Evolutionary conservation across 805 yeast genomes (phyloP).

Genomic region (Candida nonsorbophila): DNA sequence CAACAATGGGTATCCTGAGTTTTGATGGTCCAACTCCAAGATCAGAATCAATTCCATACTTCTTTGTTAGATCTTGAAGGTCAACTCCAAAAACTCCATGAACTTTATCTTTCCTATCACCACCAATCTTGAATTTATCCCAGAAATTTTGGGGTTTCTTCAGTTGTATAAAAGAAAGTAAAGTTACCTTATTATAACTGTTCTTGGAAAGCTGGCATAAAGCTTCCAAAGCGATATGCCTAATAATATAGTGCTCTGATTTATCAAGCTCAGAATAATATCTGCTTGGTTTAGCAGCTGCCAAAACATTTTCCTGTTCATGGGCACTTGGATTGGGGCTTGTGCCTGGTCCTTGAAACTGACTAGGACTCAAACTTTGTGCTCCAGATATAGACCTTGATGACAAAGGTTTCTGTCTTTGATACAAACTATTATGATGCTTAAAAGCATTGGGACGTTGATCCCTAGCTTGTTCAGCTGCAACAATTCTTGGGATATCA

Average conservation of each 20-base stretch:
- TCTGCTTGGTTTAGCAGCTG: constrained; percentile 26
- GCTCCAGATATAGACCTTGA: constrained; percentile 2
- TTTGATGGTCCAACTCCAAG: constrained; percentile 79
- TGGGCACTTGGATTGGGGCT: neutral
- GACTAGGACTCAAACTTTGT: neutral
- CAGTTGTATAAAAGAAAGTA: constrained; percentile 36
- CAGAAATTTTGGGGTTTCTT: constrained; percentile 44
- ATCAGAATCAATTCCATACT: constrained; percentile 78
- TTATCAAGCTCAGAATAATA: constrained; percentile 62
- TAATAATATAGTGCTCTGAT: constrained; percentile 52
- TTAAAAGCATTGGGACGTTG: constrained; percentile 89
- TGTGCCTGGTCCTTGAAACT: neutral
- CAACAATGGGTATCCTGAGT: constrained; percentile 74
- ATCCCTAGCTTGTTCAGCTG: constrained; percentile 93
- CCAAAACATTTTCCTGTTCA: constrained; percentile 7
- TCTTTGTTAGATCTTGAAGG: constrained; percentile 60
- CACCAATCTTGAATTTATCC: constrained; percentile 46
- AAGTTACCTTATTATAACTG: constrained; percentile 25
- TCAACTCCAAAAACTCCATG: constrained; percentile 70
- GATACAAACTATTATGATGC: constrained; percentile 55
- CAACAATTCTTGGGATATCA: constrained; percentile 95
- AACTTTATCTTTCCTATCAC: constrained; percentile 20
- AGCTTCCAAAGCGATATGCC: constrained; percentile 56
- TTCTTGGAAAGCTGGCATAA: constrained; percentile 26
- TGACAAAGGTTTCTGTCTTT: constrained; percentile 15